Conservation (phyloP, 228 moss, liverwort and hornwort genomes). For the Sphagnum fallax region DNA sequence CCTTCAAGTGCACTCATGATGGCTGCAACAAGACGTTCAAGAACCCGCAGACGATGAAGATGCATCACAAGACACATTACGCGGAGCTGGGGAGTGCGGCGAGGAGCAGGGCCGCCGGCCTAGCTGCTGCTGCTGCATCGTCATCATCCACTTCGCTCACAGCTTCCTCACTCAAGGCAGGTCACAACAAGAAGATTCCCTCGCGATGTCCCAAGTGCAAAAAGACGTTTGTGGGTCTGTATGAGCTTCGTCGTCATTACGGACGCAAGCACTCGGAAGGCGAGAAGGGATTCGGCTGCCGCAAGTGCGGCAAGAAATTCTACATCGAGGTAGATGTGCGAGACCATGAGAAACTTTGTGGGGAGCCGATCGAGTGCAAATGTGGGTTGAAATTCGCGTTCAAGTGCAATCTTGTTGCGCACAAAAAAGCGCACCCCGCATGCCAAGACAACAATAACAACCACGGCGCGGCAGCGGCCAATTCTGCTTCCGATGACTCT, state of each 20-base stretch:
- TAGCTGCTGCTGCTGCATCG: neutral
- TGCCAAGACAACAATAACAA: conserved; percentile 2
- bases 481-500: too few relatives aligned
- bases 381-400: conserved; percentile 45
- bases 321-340: conserved; percentile 11
- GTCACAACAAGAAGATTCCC: conserved; percentile 5
- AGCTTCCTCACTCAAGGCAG: neutral
- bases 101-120: conserved; percentile 1
- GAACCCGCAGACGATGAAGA: conserved; percentile 94
- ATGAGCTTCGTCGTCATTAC: conserved; percentile 3
- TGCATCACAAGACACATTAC: conserved; percentile 76
- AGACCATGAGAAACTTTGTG: conserved; percentile 53
- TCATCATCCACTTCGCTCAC: conserved; percentile 2
- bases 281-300: neutral
- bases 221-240: conserved; percentile 4
- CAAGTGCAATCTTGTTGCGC: conserved; percentile 43
- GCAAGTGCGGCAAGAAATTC: conserved; percentile 3
- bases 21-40: conserved; percentile 94
- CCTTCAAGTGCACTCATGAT: conserved; percentile 50
- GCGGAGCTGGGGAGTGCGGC: conserved; percentile 16
- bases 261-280: conserved; percentile 5
- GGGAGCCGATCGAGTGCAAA: conserved; percentile 28
- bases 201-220: conserved; percentile 2
- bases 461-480: neutral
- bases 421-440: conserved; percentile 2